These are phyloP conservation scores for Globisporangium heterothallicum DNA, from an alignment of 352 stramenopile genomes.

Conservation along the genomic window DNA sequence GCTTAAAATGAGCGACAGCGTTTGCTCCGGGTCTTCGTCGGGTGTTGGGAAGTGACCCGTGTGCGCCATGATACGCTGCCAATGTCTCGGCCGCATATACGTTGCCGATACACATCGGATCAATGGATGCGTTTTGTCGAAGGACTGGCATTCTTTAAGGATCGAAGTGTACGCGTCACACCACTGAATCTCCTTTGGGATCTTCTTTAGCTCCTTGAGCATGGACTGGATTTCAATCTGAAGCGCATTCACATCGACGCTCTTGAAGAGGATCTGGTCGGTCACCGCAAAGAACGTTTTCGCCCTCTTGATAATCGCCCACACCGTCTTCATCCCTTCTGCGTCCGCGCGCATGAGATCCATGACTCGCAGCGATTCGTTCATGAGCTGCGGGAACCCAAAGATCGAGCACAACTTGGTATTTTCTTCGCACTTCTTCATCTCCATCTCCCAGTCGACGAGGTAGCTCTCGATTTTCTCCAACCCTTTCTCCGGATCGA, in stretches of 20 bases:
- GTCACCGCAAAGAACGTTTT: constrained; percentile 70
- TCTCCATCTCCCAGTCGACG: constrained; percentile 85
- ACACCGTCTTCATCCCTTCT: constrained; percentile 74
- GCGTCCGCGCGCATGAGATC: constrained; percentile 79
- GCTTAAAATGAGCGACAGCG: constrained; percentile 86
- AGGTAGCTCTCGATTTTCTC: constrained; percentile 84
- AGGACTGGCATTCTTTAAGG: constrained; percentile 69
- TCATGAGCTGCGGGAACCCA: constrained; percentile 92
- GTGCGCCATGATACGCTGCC: constrained; percentile 89
- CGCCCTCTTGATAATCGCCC: constrained; percentile 71
- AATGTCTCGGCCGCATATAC: constrained; percentile 93
- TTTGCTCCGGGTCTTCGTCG: constrained; percentile 89
- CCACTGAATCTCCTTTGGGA: constrained; percentile 92
- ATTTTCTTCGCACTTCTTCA: constrained; percentile 89
- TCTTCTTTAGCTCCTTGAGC: constrained; percentile 91
- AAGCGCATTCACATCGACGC: constrained; percentile 90
- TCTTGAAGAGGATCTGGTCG: constrained; percentile 84
- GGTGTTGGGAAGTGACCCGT: constrained; percentile 90
- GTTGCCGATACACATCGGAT: constrained; percentile 70
- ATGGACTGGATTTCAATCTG: constrained; percentile 93
- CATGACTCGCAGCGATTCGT: constrained; percentile 85
- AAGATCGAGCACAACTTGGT: constrained; percentile 91
- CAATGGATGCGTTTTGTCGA: constrained; percentile 81
- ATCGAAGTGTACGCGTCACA: constrained; percentile 87
- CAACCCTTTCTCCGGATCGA: constrained; percentile 72